Evolutionary conservation across 139 green algal genomes (phyloP).

Genomic region (Chlorella ohadii): DNA sequence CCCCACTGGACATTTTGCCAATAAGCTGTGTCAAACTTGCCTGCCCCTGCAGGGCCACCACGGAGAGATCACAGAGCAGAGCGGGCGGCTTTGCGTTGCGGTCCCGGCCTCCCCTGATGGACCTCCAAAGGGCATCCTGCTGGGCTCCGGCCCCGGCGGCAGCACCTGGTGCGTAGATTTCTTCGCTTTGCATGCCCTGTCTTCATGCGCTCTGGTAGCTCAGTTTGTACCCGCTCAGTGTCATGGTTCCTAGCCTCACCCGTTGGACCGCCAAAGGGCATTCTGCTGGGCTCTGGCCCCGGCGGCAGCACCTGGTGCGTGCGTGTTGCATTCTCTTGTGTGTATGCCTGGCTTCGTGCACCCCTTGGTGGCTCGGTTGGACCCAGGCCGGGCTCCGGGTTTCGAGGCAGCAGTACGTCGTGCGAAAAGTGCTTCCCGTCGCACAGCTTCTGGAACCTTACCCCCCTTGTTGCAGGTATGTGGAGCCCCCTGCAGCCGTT

Average conservation of each 20-base stretch:
- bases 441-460: background rate
- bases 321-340: too few relatives aligned
- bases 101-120: slow-evolving; percentile 40
- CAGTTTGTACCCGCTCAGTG: too few relatives aligned
- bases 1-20: too few relatives aligned
- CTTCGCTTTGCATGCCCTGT: background rate
- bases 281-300: slow-evolving; percentile 66
- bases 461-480: slow-evolving; percentile 43
- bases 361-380: too few relatives aligned
- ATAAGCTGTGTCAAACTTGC: too few relatives aligned
- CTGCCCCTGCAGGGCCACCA: slow-evolving; percentile 46
- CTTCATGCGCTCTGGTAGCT: too few relatives aligned
- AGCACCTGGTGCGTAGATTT: slow-evolving; percentile 30
- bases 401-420: too few relatives aligned
- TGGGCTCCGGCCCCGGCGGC: slow-evolving; percentile 54
- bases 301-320: slow-evolving; percentile 33
- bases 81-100: slow-evolving; percentile 76
- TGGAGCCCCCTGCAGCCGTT: slow-evolving; percentile 79
- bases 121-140: slow-evolving; percentile 61
- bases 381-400: too few relatives aligned
- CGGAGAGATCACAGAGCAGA: slow-evolving; percentile 73
- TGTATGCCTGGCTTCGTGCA: too few relatives aligned
- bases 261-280: slow-evolving; percentile 34
- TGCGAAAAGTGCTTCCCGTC: too few relatives aligned
- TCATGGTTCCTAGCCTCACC: too few relatives aligned